Base-by-base conservation (phyloP, 2,329 filamentous ascomycete genomes). In the Hortaea sp. region DNA sequence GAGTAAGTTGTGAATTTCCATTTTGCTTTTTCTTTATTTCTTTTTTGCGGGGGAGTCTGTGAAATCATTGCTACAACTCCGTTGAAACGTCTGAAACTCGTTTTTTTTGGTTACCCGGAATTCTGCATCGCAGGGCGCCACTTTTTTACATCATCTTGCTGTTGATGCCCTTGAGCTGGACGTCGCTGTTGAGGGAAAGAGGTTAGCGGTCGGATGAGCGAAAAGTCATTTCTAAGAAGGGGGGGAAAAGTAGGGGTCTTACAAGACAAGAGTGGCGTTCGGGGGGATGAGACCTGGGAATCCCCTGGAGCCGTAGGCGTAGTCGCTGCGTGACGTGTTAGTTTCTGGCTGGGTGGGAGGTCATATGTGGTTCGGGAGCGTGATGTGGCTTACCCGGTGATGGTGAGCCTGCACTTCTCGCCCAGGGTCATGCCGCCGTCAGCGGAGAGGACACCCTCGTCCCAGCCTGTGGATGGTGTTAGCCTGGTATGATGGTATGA, bases 371-470 rank as follows among this genome's bases (percentile, higher is more conserved):
- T 13, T 10, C 9, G 9, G n/a, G 32, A 35, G 32, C 9, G 9
- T 35, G 32, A n/a, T 9, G 32, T n/a, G 9, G 61, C 77, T 66
- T 75, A 88, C 84, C 77, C 75, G 53, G 82, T 77, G 63, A 97
- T 95, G 56, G 82, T 84, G 54, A 98, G 75, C 43, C 79, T 85
- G 45, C 88, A 82, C 73, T 86, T 90, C 77, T 97, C 90, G 65
- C 90, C 89, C 49, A 94, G 73, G 64, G 83, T 82, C 90, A 98
- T 95, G 63, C 79, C 73, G 39, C 56, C 57, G 38, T 63, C 58
- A 28, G 58, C 61, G 46, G 57, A 64, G 43, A 72, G 56, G 44
- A 97, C 88, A 55, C 84, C 89, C 69, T 95, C 69, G 54, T 75
- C 72, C 72, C 71, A 73, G 50, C 71, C 70, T 73, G 52, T 45